Evolutionary conservation across 768 basidiomycete genomes (phyloP), one percentile per base, ranked within the genome.

Genomic region (Sporobolomyces pararoseus): DNA sequence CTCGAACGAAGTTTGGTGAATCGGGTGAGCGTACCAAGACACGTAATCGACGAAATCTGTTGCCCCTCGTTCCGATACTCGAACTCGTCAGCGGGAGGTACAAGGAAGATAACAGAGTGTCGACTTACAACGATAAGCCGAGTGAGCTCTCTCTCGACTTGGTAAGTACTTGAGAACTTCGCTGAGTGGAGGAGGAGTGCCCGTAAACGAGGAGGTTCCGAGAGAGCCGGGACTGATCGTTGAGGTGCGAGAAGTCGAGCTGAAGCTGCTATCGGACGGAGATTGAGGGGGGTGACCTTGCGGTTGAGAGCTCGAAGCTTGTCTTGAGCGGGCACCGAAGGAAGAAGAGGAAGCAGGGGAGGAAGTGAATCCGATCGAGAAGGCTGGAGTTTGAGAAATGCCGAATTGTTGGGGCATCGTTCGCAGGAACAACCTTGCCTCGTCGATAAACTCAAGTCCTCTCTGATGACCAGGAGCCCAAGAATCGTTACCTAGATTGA

Each of bases 371-470:
- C 35, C n/a, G 31, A 53, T 1, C 10, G 55, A 27, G 50, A 69
- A 69, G 14, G 65, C 46, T 0, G 65, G 70, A 7, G n/a, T 4
- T 5, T 46, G 25, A 14, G 61, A 53, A 5, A 71, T 55, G 27
- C 70, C 70, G 44, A 71, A 71, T 17, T 63, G 65, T 55, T 71
- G 70, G 13, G 70, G 70, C 55, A 71, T 66, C 10, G 65, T 66
- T 9, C 34, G 31, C 14, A 71, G n/a, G 61, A 71, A 71, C 17
- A 63, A 27, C 25, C 49, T 16, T n/a, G 70, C 70, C 31, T 71
- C 70, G 39, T 63, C 62, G 62, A 71, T 42, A 27, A 66, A 59
- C 3, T 66, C 50, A 13, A 63, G 50, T 3, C 70, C 70, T 27
- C 65, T 53, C 2, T 44, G 50, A 16, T 57, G 34, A 17, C 70